phyloP scores from a whole-genome alignment of 306 rosid genomes.

The Mucuna pruriens region DNA sequence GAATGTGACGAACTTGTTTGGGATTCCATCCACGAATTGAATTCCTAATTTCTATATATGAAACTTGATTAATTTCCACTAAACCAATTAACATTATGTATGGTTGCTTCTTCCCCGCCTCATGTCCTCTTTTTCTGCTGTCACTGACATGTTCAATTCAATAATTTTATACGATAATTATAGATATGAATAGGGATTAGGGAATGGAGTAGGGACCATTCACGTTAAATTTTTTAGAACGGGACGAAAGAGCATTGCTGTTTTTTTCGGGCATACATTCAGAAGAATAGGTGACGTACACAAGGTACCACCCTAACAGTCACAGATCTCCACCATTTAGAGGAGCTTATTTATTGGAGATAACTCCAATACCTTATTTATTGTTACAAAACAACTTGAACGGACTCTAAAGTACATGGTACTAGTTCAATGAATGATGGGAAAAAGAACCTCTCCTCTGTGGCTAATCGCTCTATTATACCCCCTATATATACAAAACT shows the following conservation, averaged over 20 bases:
- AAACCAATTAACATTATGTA: neutral
- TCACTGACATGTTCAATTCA: neutral
- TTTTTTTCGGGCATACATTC: neutral
- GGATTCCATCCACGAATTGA: neutral
- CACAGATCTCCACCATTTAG: neutral
- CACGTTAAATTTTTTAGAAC: neutral
- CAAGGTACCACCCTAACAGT: constrained; percentile 13
- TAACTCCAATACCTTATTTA: constrained; percentile 5
- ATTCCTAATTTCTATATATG: neutral
- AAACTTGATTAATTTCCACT: neutral
- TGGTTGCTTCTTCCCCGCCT: neutral
- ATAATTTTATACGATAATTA: neutral
- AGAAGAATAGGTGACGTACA: neutral
- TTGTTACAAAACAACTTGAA: neutral
- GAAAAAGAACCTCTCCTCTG: neutral
- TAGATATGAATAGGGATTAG: neutral
- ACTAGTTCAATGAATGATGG: neutral
- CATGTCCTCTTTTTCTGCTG: neutral
- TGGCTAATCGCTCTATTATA: neutral
- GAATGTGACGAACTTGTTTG: neutral
- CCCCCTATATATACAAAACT: neutral
- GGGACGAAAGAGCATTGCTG: constrained; percentile 11
- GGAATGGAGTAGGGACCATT: constrained; percentile 1
- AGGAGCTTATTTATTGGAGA: neutral
- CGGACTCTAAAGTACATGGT: constrained; percentile 6